Conservation (phyloP, 2,329 filamentous ascomycete genomes). For the Coniochaeta sp. region DNA sequence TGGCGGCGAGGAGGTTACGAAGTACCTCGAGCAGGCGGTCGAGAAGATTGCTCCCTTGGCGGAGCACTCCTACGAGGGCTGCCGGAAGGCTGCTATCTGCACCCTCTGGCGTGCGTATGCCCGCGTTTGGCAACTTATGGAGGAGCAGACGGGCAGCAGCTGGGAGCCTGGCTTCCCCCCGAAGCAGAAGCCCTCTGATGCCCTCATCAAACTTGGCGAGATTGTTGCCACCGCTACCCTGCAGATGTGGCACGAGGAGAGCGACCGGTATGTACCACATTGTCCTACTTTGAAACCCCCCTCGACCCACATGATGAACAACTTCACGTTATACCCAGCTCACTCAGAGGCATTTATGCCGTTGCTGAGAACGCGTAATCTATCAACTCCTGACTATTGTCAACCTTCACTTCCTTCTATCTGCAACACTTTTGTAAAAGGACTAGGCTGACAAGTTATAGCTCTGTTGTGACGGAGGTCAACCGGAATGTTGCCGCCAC, state of each 20-base stretch:
- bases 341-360: conserved; percentile 90
- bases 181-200: conserved; percentile 68
- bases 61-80: conserved; percentile 87
- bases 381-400: conserved; percentile 38
- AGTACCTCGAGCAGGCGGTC: conserved; percentile 84
- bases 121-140: conserved; percentile 80
- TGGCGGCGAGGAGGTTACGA: conserved; percentile 61
- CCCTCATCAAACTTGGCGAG: conserved; percentile 78
- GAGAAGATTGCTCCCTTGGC: conserved; percentile 73
- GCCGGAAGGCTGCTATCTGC: conserved; percentile 83
- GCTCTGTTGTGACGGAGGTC: conserved; percentile 85
- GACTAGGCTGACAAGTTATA: conserved; percentile 41
- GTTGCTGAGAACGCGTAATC: conserved; percentile 81
- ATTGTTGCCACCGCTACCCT: conserved; percentile 80
- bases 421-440: background rate
- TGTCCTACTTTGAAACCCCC: conserved; percentile 7
- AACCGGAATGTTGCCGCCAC: conserved; percentile 89
- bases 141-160: conserved; percentile 70
- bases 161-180: conserved; percentile 86
- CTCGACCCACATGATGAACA: conserved; percentile 65
- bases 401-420: conserved; percentile 1
- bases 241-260: conserved; percentile 80
- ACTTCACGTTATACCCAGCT: conserved; percentile 94
- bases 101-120: conserved; percentile 92
- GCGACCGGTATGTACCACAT: conserved; percentile 71